Percentiles rank a stretch among this genome's conserved stretches.
Evolutionary conservation across 2,329 filamentous ascomycete genomes (phyloP).

Genomic region (Aspergillus neoniger): DNA sequence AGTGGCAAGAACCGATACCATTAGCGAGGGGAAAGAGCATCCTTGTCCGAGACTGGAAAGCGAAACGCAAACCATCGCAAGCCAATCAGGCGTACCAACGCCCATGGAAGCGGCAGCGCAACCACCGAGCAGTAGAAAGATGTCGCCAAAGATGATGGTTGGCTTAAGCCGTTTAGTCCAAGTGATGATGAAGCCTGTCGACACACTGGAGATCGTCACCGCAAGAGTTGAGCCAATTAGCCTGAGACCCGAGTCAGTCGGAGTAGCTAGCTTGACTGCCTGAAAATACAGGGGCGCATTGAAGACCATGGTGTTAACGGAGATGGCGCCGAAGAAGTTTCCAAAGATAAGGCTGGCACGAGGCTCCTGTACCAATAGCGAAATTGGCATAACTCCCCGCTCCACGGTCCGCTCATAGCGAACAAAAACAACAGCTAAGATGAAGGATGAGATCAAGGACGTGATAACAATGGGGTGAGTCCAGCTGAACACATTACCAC

Average conservation of each 20-base stretch:
- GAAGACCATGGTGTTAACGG: constrained; percentile 63
- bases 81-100: constrained; percentile 52
- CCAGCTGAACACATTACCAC: constrained; percentile 56
- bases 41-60: constrained; percentile 62
- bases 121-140: constrained; percentile 54
- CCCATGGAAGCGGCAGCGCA: constrained; percentile 53
- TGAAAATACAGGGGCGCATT: constrained; percentile 76
- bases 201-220: constrained; percentile 56
- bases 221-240: constrained; percentile 66
- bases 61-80: constrained; percentile 60
- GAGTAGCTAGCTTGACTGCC: constrained; percentile 68
- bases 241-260: constrained; percentile 71
- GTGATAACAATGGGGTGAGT: constrained; percentile 52
- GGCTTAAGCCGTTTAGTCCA: constrained; percentile 62
- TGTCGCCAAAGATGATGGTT: constrained; percentile 56
- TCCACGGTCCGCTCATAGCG: constrained; percentile 47
- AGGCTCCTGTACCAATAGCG: constrained; percentile 50
- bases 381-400: constrained; percentile 53
- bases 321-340: constrained; percentile 54
- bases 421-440: constrained; percentile 45
- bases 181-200: constrained; percentile 64
- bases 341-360: constrained; percentile 53
- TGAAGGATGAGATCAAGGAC: constrained; percentile 46
- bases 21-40: constrained; percentile 65
- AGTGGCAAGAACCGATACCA: constrained; percentile 64